Evolutionary conservation across 2,329 filamentous ascomycete species (phyloP).

Genomic region (Botryosphaeria dothidea): DNA sequence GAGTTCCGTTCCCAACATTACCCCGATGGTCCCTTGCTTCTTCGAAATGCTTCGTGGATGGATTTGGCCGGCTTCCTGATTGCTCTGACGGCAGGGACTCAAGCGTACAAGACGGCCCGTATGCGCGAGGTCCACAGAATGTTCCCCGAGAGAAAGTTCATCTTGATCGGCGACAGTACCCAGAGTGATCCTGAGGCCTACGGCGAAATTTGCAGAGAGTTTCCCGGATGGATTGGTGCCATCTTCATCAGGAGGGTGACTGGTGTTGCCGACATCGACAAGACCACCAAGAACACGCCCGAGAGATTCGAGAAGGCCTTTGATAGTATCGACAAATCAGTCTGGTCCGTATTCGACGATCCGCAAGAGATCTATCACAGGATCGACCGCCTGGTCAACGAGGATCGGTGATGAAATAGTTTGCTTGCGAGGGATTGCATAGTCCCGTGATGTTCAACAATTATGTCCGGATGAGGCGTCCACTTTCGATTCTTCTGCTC

Average conservation of each 20-base stretch:
- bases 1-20: constrained; percentile 71
- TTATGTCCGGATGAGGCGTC: no score
- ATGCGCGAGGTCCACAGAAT: constrained; percentile 76
- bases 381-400: constrained; percentile 27
- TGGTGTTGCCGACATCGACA: constrained; percentile 71
- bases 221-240: constrained; percentile 74
- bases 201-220: constrained; percentile 69
- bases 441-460: no score
- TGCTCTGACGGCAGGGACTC: constrained; percentile 75
- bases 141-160: constrained; percentile 76
- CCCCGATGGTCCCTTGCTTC: constrained; percentile 75
- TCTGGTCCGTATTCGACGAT: constrained; percentile 83
- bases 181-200: constrained; percentile 92
- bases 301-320: constrained; percentile 84
- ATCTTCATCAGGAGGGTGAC: constrained; percentile 86
- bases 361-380: constrained; percentile 62
- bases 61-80: constrained; percentile 77
- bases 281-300: constrained; percentile 67
- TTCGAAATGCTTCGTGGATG: constrained; percentile 85
- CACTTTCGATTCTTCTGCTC: no score
- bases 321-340: constrained; percentile 64
- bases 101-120: constrained; percentile 81
- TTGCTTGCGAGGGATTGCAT: no score
- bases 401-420: not conserved
- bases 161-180: constrained; percentile 87